Percentiles rank a stretch among this genome's conserved stretches.
phyloP scores from a whole-genome alignment of 345 rosid species.

The Eucalyptus marginata region DNA sequence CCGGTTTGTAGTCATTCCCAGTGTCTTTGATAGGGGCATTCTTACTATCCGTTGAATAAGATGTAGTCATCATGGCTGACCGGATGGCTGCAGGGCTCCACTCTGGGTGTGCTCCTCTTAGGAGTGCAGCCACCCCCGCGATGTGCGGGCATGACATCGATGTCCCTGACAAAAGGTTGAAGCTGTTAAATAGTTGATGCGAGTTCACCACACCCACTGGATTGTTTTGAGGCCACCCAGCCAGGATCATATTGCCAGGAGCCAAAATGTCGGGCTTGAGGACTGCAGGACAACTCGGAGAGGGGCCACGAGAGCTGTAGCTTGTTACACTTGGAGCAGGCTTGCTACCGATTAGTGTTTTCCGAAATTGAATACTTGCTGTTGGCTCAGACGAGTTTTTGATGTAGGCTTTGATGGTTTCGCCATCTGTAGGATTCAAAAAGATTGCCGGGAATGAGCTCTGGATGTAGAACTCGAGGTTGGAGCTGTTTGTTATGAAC shows the following conservation, averaged over 20 bases:
- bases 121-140: conserved; percentile 39
- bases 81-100: conserved; percentile 58
- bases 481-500: conserved; percentile 23
- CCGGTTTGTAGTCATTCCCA: conserved; percentile 1
- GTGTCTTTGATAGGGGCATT: conserved; percentile 6
- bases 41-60: conserved; percentile 15
- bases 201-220: not conserved
- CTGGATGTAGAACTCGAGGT: not conserved
- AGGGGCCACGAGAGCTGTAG: conserved; percentile 57
- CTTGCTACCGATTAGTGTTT: conserved; percentile 11
- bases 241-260: conserved; percentile 31
- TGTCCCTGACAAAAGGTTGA: conserved; percentile 40
- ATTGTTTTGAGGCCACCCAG: conserved; percentile 36
- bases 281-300: conserved; percentile 29
- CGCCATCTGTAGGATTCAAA: conserved; percentile 5
- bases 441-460: conserved; percentile 18
- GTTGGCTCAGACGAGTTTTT: conserved; percentile 7
- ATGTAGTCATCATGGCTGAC: conserved; percentile 53
- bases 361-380: conserved; percentile 22
- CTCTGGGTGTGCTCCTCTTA: conserved; percentile 32
- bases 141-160: conserved; percentile 53
- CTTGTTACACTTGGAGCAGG: conserved; percentile 28
- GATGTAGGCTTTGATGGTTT: conserved; percentile 21
- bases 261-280: conserved; percentile 50
- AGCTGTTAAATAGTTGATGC: conserved; percentile 1